These are phyloP conservation scores for Nothophoma quercina DNA, from an alignment of 2,329 filamentous ascomycete species.

Conservation along the genomic window DNA sequence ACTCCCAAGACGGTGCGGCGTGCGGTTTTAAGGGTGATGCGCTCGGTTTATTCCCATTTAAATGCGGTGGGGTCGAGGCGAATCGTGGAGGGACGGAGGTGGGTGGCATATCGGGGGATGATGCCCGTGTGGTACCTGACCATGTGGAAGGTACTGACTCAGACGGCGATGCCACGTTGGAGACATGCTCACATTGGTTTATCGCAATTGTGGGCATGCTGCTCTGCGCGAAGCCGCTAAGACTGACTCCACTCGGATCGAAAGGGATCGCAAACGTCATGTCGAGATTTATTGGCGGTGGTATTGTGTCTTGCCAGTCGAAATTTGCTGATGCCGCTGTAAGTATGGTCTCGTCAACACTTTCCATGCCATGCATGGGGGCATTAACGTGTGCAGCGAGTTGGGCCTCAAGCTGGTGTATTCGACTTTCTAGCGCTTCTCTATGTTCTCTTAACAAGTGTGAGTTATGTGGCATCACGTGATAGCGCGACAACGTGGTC, in stretches of 20 bases:
- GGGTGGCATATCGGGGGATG: slow-evolving; percentile 44
- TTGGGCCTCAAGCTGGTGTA: slow-evolving; percentile 49
- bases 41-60: slow-evolving; percentile 27
- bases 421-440: slow-evolving; percentile 46
- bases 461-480: slow-evolving; percentile 32
- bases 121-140: slow-evolving; percentile 47
- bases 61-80: slow-evolving; percentile 26
- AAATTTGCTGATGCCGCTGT: slow-evolving; percentile 37
- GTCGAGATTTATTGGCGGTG: slow-evolving; percentile 36
- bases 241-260: slow-evolving; percentile 5
- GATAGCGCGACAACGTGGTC: slow-evolving; percentile 22
- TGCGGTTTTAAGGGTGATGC: slow-evolving; percentile 39
- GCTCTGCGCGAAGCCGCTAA: slow-evolving; percentile 28
- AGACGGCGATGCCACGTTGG: slow-evolving; percentile 37
- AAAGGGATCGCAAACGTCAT: slow-evolving; percentile 38
- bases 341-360: slow-evolving; percentile 38
- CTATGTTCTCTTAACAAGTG: slow-evolving; percentile 42
- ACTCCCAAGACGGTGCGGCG: slow-evolving; percentile 46
- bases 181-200: slow-evolving; percentile 47
- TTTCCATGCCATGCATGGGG: slow-evolving; percentile 49
- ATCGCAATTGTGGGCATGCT: slow-evolving; percentile 47
- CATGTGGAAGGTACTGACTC: slow-evolving; percentile 49
- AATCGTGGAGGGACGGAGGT: slow-evolving; percentile 37
- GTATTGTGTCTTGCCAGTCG: slow-evolving; percentile 40
- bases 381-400: slow-evolving; percentile 45